phyloP scores from a whole-genome alignment of 2,329 filamentous ascomycete species.

The Hypoxylon sp. region DNA sequence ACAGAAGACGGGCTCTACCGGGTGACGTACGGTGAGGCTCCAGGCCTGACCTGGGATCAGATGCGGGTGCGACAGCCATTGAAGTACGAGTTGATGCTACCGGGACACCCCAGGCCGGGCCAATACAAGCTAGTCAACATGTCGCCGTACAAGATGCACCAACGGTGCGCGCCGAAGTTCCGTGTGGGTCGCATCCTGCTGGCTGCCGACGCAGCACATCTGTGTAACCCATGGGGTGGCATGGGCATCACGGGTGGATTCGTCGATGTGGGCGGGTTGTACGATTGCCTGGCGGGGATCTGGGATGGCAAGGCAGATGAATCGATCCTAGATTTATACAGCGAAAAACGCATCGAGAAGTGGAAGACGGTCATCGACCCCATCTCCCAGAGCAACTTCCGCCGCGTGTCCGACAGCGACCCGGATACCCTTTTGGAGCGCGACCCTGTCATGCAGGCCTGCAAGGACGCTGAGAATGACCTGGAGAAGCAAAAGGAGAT shows the following conservation, averaged over 20 bases:
- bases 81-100: constrained; percentile 71
- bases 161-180: constrained; percentile 70
- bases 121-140: constrained; percentile 71
- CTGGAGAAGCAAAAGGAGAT: constrained; percentile 53
- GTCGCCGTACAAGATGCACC: constrained; percentile 73
- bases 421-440: constrained; percentile 57
- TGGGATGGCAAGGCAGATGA: constrained; percentile 62
- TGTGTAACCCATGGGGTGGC: constrained; percentile 70
- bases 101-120: constrained; percentile 70
- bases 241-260: constrained; percentile 75
- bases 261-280: constrained; percentile 73
- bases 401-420: constrained; percentile 59
- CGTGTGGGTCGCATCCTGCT: constrained; percentile 70
- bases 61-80: constrained; percentile 66
- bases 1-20: constrained; percentile 72
- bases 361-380: constrained; percentile 62
- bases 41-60: constrained; percentile 67
- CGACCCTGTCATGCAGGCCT: constrained; percentile 59
- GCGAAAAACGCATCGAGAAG: constrained; percentile 63
- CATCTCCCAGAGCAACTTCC: constrained; percentile 61
- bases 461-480: constrained; percentile 57
- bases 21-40: constrained; percentile 73
- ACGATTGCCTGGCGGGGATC: constrained; percentile 68
- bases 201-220: constrained; percentile 73
- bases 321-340: constrained; percentile 62